These are phyloP conservation scores for Spinellus fusiger DNA, from an alignment of 192 early-diverging fungal genomes.

Conservation along the genomic window DNA sequence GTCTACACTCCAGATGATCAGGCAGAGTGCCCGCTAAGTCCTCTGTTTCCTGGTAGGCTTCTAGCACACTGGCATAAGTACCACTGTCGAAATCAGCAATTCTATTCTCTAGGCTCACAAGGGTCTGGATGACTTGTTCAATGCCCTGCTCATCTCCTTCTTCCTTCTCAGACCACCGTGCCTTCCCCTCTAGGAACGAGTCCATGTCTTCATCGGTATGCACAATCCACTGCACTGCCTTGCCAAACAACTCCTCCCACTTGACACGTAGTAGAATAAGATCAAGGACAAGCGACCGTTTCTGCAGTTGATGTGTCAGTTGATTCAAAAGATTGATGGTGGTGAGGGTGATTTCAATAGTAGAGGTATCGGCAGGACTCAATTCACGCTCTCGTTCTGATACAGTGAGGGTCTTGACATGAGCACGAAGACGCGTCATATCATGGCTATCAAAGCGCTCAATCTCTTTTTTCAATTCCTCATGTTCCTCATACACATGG, in stretches of 20 bases:
- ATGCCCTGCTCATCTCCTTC: not conserved
- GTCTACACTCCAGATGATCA: conserved; percentile 24
- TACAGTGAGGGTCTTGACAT: conserved; percentile 25
- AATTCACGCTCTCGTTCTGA: conserved; percentile 1
- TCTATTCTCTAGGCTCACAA: conserved; percentile 13
- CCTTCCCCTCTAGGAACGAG: conserved; percentile 16
- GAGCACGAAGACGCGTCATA: conserved; percentile 28
- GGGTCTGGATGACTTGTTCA: conserved; percentile 3
- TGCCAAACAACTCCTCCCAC: conserved; percentile 31
- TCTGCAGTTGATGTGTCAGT: conserved; percentile 14
- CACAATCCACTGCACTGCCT: conserved; percentile 21
- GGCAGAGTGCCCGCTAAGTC: conserved; percentile 12
- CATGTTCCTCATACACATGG: conserved; percentile 21
- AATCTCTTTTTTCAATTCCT: conserved; percentile 26
- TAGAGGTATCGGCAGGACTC: conserved; percentile 33
- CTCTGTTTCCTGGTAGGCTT: conserved; percentile 24
- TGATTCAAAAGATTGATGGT: conserved; percentile 29
- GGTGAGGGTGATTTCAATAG: conserved; percentile 32
- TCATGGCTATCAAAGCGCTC: conserved; percentile 33
- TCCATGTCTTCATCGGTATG: conserved; percentile 15
- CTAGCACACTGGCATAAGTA: conserved; percentile 9
- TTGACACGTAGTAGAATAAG: conserved; percentile 21
- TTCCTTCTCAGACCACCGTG: conserved; percentile 16
- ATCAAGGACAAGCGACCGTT: conserved; percentile 14
- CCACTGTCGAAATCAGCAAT: conserved; percentile 22